phyloP scores from a whole-genome alignment of 495 filamentous ascomycete genomes.

The Aspergillus bertholletiae region DNA sequence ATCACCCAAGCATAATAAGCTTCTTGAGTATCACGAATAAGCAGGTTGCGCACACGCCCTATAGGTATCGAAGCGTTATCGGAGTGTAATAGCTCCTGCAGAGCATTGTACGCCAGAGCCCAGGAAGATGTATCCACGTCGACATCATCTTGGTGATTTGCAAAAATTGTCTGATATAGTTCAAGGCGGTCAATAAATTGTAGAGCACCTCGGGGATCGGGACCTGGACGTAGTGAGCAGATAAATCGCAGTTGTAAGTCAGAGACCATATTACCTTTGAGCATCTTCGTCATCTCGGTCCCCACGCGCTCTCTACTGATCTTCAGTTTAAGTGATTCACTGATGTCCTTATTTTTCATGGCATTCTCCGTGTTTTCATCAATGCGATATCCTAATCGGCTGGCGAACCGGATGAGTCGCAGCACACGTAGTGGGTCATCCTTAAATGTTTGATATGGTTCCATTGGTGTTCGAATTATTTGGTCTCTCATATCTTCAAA shows the following conservation, averaged over 20 bases:
- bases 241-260: constrained; percentile 1
- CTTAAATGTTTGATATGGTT: constrained; percentile 88
- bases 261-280: constrained; percentile 53
- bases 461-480: constrained; percentile 80
- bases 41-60: constrained; percentile 35
- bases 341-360: constrained; percentile 74
- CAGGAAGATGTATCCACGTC: constrained; percentile 43
- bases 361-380: constrained; percentile 60
- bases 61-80: constrained; percentile 5
- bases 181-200: constrained; percentile 68
- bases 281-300: constrained; percentile 84
- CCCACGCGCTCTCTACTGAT: constrained; percentile 89
- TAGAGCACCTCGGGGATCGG: constrained; percentile 65
- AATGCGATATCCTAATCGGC: constrained; percentile 74
- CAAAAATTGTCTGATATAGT: constrained; percentile 78
- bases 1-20: constrained; percentile 72
- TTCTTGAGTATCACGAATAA: constrained; percentile 58
- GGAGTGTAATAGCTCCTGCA: constrained; percentile 28
- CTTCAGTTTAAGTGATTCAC: constrained; percentile 74
- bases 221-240: constrained; percentile 42
- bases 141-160: constrained; percentile 44
- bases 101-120: constrained; percentile 36
- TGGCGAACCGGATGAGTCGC: constrained; percentile 85
- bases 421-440: constrained; percentile 94
- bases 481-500: constrained; percentile 67